Conservation (phyloP, 1,284 basidiomycete species). For the Sporisorium iseilematis-ciliati region DNA sequence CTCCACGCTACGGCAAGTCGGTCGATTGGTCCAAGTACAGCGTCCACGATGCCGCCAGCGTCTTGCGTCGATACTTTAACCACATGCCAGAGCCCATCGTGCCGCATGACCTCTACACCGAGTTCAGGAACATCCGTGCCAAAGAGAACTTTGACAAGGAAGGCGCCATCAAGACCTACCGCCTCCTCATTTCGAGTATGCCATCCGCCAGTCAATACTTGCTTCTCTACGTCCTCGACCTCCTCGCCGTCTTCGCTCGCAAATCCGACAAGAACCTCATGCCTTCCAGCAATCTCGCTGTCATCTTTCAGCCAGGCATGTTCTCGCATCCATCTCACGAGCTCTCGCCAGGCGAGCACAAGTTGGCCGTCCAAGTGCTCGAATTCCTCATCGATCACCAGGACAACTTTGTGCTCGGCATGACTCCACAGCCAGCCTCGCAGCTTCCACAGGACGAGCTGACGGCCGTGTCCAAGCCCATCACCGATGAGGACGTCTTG, state of each 20-base stretch:
- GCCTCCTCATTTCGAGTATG: slow-evolving; percentile 84
- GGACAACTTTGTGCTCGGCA: slow-evolving; percentile 66
- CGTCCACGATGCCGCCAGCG: slow-evolving; percentile 94
- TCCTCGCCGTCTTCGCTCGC: slow-evolving; percentile 91
- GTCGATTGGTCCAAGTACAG: slow-evolving; percentile 92
- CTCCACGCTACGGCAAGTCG: slow-evolving; percentile 90
- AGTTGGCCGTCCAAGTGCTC: slow-evolving; percentile 86
- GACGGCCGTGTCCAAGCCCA: slow-evolving; percentile 56
- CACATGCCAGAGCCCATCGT: slow-evolving; percentile 96
- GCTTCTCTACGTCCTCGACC: slow-evolving; percentile 93
- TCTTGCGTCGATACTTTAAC: slow-evolving; percentile 93
- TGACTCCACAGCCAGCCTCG: slow-evolving; percentile 59
- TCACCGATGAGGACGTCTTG: slow-evolving; percentile 40
- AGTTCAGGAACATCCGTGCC: slow-evolving; percentile 82
- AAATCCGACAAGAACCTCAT: slow-evolving; percentile 93
- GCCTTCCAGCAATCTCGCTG: slow-evolving; percentile 80
- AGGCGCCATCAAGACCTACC: slow-evolving; percentile 74
- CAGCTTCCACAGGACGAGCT: slow-evolving; percentile 58
- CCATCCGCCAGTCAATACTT: slow-evolving; percentile 92
- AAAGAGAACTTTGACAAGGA: slow-evolving; percentile 57
- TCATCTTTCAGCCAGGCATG: slow-evolving; percentile 69
- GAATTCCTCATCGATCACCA: slow-evolving; percentile 86
- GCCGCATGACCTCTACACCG: slow-evolving; percentile 86
- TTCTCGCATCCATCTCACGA: slow-evolving; percentile 85
- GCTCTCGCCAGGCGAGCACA: slow-evolving; percentile 76